Evolutionary conservation across 441 rosid genomes (phyloP).

Genomic region (Breynia disticha): DNA sequence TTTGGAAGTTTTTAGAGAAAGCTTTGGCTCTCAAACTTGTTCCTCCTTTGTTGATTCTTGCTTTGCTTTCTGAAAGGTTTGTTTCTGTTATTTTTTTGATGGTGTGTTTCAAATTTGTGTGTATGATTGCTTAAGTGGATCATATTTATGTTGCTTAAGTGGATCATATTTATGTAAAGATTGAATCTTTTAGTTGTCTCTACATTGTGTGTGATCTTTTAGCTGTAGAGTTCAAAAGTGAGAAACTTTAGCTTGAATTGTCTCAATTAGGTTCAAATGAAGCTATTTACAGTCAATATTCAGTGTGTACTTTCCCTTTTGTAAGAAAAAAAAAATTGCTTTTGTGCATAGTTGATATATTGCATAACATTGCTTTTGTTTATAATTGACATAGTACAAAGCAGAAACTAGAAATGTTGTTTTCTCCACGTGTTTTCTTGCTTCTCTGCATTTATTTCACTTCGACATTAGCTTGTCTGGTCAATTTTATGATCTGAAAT

Average conservation of each 20-base stretch:
- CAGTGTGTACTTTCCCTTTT: neutral
- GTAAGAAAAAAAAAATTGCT: neutral
- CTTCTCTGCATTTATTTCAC: conserved; percentile 5
- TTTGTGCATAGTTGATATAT: neutral
- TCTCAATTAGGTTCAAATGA: neutral
- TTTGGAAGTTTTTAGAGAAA: conserved; percentile 94
- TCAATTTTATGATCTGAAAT: conserved; percentile 8
- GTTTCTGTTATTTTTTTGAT: neutral
- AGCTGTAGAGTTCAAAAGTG: conserved; percentile 2
- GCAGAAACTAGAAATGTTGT: neutral
- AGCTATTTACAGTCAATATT: conserved; percentile 3
- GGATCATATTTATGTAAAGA: conserved; percentile 2
- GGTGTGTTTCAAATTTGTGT: conserved; percentile 1
- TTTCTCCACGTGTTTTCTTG: conserved; percentile 4
- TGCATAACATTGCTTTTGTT: neutral
- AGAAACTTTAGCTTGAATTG: neutral
- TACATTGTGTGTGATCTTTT: neutral
- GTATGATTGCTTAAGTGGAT: conserved; percentile 8
- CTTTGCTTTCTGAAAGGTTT: conserved; percentile 59
- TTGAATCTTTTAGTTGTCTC: neutral
- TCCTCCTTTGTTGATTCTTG: conserved; percentile 68
- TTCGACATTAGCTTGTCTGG: conserved; percentile 8
- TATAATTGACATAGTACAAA: neutral
- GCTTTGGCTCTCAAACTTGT: conserved; percentile 54
- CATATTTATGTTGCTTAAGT: conserved; percentile 3